Percentiles rank a stretch among this genome's conserved stretches.
phyloP scores from a whole-genome alignment of 306 rosid species.

The Vicia sativa region DNA sequence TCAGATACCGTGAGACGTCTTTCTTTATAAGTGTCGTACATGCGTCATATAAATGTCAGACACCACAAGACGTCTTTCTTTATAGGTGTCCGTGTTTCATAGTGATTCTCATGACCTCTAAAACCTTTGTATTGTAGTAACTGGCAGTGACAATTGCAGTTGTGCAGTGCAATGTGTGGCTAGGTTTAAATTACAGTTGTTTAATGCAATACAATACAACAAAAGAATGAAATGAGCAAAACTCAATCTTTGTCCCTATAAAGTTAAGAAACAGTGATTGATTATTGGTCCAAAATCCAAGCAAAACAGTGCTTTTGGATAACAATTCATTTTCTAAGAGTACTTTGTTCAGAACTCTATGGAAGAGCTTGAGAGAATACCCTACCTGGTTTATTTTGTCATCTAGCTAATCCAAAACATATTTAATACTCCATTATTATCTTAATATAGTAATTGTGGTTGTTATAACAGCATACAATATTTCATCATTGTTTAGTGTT shows the following conservation, averaged over 20 bases:
- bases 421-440: neutral
- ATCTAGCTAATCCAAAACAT: neutral
- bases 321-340: conserved; percentile 22
- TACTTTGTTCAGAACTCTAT: conserved; percentile 15
- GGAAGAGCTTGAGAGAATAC: conserved; percentile 14
- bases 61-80: no score
- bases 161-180: neutral
- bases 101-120: no score
- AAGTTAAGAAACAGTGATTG: conserved; percentile 26
- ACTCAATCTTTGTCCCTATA: conserved; percentile 10
- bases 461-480: conserved; percentile 26
- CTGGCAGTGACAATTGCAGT: neutral
- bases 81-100: no score
- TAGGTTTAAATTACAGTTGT: neutral
- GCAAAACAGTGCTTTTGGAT: conserved; percentile 31
- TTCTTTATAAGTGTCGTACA: no score
- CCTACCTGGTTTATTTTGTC: conserved; percentile 15
- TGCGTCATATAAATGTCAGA: no score
- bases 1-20: no score
- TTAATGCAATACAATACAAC: neutral
- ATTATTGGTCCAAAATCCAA: neutral
- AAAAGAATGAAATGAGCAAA: neutral
- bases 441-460: conserved; percentile 31
- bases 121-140: no score
- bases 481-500: neutral